Evolutionary conservation across 2,329 filamentous ascomycete genomes (phyloP).

Genomic region (Colletotrichum chlorophyti): DNA sequence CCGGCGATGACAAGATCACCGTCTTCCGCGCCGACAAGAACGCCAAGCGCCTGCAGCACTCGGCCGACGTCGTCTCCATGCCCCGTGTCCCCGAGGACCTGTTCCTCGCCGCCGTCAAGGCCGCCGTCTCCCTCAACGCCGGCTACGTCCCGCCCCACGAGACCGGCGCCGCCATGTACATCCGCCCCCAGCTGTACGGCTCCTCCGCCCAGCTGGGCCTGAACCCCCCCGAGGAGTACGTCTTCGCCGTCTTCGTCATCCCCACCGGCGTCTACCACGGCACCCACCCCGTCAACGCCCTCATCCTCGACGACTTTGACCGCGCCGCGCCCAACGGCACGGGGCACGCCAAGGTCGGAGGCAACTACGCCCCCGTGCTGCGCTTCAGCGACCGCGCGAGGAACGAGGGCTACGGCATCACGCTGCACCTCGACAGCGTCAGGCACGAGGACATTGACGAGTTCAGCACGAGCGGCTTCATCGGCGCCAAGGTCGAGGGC

Average conservation of each 20-base stretch:
- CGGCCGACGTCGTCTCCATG: slow-evolving; percentile 82
- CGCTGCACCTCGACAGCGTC: slow-evolving; percentile 88
- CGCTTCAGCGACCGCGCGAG: slow-evolving; percentile 85
- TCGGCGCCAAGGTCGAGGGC: slow-evolving; percentile 71
- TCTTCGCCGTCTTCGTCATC: slow-evolving; percentile 86
- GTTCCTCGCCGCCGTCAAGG: slow-evolving; percentile 78
- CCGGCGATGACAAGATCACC: slow-evolving; percentile 72
- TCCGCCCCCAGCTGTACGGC: slow-evolving; percentile 88
- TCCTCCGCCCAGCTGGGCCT: slow-evolving; percentile 87
- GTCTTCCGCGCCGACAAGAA: slow-evolving; percentile 91
- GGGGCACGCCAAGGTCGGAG: slow-evolving; percentile 91
- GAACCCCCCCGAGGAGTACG: slow-evolving; percentile 89
- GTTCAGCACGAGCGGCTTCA: slow-evolving; percentile 94
- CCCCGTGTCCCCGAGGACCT: slow-evolving; percentile 78
- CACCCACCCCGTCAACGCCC: slow-evolving; percentile 81
- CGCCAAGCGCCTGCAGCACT: slow-evolving; percentile 83
- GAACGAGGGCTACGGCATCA: slow-evolving; percentile 87
- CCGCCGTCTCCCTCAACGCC: slow-evolving; percentile 88
- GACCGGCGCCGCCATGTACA: slow-evolving; percentile 90
- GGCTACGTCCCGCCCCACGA: slow-evolving; percentile 89
- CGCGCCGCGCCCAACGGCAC: slow-evolving; percentile 91
- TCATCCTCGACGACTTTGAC: slow-evolving; percentile 93
- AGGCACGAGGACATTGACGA: slow-evolving; percentile 88
- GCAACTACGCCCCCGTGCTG: slow-evolving; percentile 94
- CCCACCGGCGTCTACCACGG: slow-evolving; percentile 96